Evolutionary conservation across 805 yeast species (phyloP).

Genomic region (Lipomyces chichibuensis): DNA sequence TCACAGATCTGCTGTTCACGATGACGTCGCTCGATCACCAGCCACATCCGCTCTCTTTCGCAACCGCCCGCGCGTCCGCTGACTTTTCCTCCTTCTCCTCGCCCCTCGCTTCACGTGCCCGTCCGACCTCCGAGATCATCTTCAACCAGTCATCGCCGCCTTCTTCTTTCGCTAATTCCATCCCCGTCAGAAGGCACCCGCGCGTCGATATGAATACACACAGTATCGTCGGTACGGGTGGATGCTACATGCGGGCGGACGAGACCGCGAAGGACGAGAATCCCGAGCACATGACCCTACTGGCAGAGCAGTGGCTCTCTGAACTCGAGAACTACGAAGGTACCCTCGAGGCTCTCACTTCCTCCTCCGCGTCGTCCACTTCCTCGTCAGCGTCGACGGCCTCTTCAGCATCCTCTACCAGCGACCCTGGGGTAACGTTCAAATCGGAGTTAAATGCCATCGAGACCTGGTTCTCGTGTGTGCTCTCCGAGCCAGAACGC

Average conservation of each 20-base stretch:
- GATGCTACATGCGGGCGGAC: constrained; percentile 2
- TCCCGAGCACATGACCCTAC: constrained; percentile 15
- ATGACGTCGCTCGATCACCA: constrained; percentile 11
- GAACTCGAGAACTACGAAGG: constrained; percentile 42
- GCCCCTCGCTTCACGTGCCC: constrained; percentile 11
- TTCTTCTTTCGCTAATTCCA: constrained; percentile 9
- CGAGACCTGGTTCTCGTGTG: constrained; percentile 48
- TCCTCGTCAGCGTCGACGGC: constrained; percentile 21
- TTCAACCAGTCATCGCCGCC: not conserved
- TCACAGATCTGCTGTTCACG: constrained; percentile 28
- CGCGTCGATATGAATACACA: constrained; percentile 10
- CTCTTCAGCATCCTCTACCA: constrained; percentile 41
- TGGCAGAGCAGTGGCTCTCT: constrained; percentile 44
- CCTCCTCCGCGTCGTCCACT: constrained; percentile 28
- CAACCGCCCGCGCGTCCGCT: constrained; percentile 6
- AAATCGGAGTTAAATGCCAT: constrained; percentile 45
- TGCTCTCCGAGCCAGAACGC: constrained; percentile 46
- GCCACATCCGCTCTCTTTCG: constrained; percentile 16
- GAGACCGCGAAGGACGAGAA: constrained; percentile 2
- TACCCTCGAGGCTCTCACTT: constrained; percentile 43
- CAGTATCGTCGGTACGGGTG: not conserved
- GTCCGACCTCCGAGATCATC: constrained; percentile 19
- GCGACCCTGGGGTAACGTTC: constrained; percentile 31
- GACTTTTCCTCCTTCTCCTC: constrained; percentile 21
- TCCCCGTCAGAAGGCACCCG: not conserved